Percentiles rank a stretch among this genome's conserved stretches.
Conservation (phyloP, 2,329 filamentous ascomycete species). For the Aspergillus sp. region DNA sequence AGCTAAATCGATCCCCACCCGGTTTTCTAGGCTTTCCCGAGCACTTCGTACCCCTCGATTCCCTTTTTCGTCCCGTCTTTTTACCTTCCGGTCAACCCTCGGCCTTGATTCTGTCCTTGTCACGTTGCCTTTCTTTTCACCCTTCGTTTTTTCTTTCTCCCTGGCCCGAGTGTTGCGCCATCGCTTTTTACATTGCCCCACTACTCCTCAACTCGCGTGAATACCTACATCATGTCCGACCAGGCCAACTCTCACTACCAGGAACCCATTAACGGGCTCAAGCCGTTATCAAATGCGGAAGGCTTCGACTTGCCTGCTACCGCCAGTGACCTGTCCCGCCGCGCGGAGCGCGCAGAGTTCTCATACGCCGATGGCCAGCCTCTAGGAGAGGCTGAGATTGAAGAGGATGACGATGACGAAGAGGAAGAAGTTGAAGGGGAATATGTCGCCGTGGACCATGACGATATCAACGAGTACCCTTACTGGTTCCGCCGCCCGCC, state of each 20-base stretch:
- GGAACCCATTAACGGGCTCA: constrained; percentile 34
- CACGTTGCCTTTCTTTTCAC: not conserved
- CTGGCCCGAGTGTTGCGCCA: constrained; percentile 3
- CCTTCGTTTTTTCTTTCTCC: constrained; percentile 4
- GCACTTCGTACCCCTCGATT: constrained; percentile 12
- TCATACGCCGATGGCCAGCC: constrained; percentile 34
- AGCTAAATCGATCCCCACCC: constrained; percentile 17
- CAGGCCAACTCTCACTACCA: constrained; percentile 28
- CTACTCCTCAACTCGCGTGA: not conserved
- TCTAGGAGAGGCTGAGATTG: constrained; percentile 25
- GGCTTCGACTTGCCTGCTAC: constrained; percentile 30
- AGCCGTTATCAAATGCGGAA: constrained; percentile 35
- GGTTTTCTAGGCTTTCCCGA: constrained; percentile 13
- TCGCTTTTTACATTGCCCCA: constrained; percentile 3
- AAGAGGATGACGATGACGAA: constrained; percentile 27
- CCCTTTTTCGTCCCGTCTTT: constrained; percentile 1
- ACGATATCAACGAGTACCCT: constrained; percentile 42
- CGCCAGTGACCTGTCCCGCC: constrained; percentile 31
- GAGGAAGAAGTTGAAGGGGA: constrained; percentile 43
- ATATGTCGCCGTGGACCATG: constrained; percentile 45
- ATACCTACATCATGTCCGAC: constrained; percentile 31
- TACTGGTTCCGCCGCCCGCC: constrained; percentile 46
- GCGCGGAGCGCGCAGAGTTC: constrained; percentile 30
- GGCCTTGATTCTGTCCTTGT: constrained; percentile 8
- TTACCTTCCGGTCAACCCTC: constrained; percentile 6